Evolutionary conservation across 176 grass and related monocot species (phyloP).

Genomic region (maize (Zea mays)): DNA sequence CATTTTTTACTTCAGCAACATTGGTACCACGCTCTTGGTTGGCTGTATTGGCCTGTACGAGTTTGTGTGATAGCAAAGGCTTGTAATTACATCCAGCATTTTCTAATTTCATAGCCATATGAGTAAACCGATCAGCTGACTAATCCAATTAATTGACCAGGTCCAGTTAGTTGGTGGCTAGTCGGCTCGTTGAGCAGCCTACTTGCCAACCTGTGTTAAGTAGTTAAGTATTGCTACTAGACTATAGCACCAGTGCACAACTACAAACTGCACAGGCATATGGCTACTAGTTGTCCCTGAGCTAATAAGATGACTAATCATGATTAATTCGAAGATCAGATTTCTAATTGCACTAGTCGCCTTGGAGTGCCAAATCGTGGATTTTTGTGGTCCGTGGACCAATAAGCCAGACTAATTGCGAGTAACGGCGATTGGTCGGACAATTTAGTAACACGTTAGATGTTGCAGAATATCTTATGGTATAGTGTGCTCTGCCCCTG

Average conservation of each 20-base stretch:
- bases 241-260: background rate
- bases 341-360: background rate
- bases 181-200: background rate
- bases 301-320: background rate
- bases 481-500: background rate
- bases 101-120: background rate
- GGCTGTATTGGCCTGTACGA: conserved; percentile 3
- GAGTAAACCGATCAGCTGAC: background rate
- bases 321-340: background rate
- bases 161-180: background rate
- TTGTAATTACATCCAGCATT: background rate
- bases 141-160: background rate
- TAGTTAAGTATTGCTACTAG: background rate
- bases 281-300: background rate
- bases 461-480: background rate
- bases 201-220: background rate
- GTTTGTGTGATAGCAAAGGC: conserved; percentile 4
- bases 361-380: background rate
- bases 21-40: background rate
- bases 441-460: conserved; percentile 1
- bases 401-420: background rate
- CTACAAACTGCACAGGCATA: background rate
- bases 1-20: conserved; percentile 13
- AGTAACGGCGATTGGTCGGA: background rate
- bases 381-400: background rate